phyloP scores from a whole-genome alignment of 768 basidiomycete genomes.

The Rhizopogon roseolus region DNA sequence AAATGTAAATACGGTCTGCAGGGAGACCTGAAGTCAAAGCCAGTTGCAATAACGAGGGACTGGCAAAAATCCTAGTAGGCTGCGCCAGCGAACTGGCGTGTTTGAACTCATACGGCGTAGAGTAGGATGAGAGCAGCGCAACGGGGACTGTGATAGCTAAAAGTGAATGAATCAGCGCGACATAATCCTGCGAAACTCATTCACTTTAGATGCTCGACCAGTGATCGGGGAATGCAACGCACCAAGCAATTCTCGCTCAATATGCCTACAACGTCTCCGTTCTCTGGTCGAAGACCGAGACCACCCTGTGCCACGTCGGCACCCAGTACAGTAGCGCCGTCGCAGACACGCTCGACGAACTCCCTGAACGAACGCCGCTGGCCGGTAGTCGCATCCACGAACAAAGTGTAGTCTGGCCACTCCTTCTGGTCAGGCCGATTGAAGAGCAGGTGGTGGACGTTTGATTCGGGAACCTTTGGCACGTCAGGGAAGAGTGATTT shows the following conservation, averaged over 20 bases:
- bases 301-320: constrained; percentile 43
- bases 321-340: constrained; percentile 50
- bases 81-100: constrained; percentile 39
- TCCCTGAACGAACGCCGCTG: constrained; percentile 36
- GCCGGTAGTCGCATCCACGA: constrained; percentile 50
- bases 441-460: constrained; percentile 47
- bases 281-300: constrained; percentile 39
- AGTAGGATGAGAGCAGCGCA: constrained; percentile 40
- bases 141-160: constrained; percentile 40
- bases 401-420: constrained; percentile 46
- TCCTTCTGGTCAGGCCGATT: constrained; percentile 42
- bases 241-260: constrained; percentile 62
- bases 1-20: constrained; percentile 36
- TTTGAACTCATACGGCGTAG: constrained; percentile 47
- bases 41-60: constrained; percentile 31
- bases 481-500: constrained; percentile 48
- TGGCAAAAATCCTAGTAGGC: constrained; percentile 44
- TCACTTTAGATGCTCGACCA: not conserved
- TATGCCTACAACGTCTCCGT: constrained; percentile 58
- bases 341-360: constrained; percentile 39
- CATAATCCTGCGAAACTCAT: constrained; percentile 39
- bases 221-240: constrained; percentile 13
- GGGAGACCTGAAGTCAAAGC: constrained; percentile 29
- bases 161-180: constrained; percentile 37
- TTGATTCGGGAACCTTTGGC: constrained; percentile 39